A percentile compares a stretch with the other conserved stretches of the same genome.
Evolutionary conservation across 805 yeast genomes (phyloP).

Genomic region (Metschnikowia cubensis): DNA sequence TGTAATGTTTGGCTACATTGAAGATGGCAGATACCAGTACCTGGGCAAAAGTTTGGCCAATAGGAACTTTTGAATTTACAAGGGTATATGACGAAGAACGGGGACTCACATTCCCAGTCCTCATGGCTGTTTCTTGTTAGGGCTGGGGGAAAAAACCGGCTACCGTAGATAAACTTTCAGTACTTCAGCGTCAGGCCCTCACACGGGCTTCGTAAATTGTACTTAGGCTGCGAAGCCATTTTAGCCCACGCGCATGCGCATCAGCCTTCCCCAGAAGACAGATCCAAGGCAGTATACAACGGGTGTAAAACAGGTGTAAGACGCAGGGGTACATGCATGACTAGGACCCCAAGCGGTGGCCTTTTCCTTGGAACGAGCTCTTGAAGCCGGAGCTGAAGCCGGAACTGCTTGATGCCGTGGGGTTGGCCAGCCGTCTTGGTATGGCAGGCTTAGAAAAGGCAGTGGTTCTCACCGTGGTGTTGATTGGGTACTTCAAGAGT

Average conservation of each 20-base stretch:
- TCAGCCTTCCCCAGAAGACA: neutral
- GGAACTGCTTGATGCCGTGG: conserved; percentile 4
- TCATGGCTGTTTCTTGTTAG: too few species aligned
- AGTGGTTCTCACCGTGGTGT: conserved; percentile 24
- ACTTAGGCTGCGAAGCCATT: neutral
- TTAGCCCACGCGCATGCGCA: neutral
- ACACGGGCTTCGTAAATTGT: too few species aligned
- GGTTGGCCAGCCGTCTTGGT: neutral
- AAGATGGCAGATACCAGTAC: neutral
- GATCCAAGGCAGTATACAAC: neutral
- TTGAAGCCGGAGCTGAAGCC: conserved; percentile 1
- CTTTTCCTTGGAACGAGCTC: conserved; percentile 31
- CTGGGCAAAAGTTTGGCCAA: too few species aligned
- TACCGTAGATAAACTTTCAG: neutral
- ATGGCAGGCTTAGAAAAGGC: conserved; percentile 20
- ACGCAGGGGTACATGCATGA: neutral
- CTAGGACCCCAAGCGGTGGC: conserved; percentile 31
- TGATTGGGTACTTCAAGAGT: conserved; percentile 27
- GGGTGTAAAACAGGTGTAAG: neutral
- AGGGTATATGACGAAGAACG: too few species aligned
- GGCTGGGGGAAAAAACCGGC: neutral
- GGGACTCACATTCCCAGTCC: too few species aligned
- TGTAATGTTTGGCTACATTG: neutral
- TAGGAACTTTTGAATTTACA: too few species aligned
- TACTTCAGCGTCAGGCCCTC: too few species aligned